Evolutionary conservation across 129 eudicot genomes (phyloP).

Genomic region (Scalesia atractyloides): DNA sequence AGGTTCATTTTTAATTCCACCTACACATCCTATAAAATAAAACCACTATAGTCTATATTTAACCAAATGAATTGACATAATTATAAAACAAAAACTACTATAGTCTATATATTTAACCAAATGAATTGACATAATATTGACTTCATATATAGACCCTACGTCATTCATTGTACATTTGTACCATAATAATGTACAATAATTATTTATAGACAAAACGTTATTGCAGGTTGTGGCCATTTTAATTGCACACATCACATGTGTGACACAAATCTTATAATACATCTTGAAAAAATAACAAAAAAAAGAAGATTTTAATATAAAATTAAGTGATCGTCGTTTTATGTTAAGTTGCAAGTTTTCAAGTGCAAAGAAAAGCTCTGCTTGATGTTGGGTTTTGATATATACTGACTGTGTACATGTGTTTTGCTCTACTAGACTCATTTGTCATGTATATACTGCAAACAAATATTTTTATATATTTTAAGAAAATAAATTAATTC

Average conservation of each 20-base stretch:
- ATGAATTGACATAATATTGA: neutral
- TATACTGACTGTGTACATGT: constrained; percentile 7
- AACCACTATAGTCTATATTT: constrained; percentile 8
- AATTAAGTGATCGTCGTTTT: constrained; percentile 19
- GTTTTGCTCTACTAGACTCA: constrained; percentile 35
- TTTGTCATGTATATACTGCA: constrained; percentile 39
- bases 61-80: constrained; percentile 4
- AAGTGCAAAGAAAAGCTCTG: constrained; percentile 27
- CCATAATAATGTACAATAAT: neutral
- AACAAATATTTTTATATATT: constrained; percentile 24
- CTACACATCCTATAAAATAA: constrained; percentile 20
- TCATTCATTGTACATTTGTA: neutral
- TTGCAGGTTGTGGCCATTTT: no score
- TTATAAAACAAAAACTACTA: constrained; percentile 1
- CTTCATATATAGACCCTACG: neutral
- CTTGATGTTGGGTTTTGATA: constrained; percentile 22
- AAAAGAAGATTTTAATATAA: neutral
- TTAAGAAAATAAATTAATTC: constrained; percentile 7
- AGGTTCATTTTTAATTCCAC: constrained; percentile 11
- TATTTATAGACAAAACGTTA: neutral
- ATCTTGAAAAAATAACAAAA: neutral
- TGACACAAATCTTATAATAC: neutral
- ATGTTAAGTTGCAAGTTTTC: constrained; percentile 22
- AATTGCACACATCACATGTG: neutral
- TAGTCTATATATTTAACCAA: constrained; percentile 10